Evolutionary conservation across 2,329 filamentous ascomycete genomes (phyloP).

Genomic region (Colletotrichum cuscutae): DNA sequence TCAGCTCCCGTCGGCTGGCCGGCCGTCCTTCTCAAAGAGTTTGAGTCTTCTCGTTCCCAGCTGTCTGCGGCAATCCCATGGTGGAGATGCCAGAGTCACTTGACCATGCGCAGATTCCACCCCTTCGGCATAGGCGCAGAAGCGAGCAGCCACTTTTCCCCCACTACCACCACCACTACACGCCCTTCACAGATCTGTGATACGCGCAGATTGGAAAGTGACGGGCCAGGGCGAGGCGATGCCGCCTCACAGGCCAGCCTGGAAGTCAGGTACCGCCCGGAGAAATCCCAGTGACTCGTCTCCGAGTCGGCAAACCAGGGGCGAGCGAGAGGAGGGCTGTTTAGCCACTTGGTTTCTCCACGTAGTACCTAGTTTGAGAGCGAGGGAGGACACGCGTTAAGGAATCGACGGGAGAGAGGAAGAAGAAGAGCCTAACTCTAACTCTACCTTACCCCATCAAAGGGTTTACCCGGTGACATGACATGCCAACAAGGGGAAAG

Average conservation of each 20-base stretch:
- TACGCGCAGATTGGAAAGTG: not conserved
- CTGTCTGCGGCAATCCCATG: not conserved
- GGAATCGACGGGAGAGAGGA: not conserved
- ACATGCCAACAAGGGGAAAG: conserved; percentile 16
- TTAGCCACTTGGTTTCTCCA: not conserved
- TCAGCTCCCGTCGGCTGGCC: not conserved
- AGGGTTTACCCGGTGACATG: conserved; percentile 16
- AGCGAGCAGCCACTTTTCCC: conserved; percentile 4
- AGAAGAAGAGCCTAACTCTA: not conserved
- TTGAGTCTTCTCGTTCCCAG: not conserved
- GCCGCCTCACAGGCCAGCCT: not conserved
- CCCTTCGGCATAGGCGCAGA: conserved; percentile 15
- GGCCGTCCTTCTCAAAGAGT: not conserved
- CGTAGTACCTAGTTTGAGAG: not conserved
- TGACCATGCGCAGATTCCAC: conserved; percentile 20
- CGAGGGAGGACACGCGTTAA: not conserved
- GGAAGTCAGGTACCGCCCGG: conserved; percentile 2
- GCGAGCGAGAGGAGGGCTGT: not conserved
- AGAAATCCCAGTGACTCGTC: not conserved
- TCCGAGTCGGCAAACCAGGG: not conserved
- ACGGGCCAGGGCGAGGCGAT: not conserved
- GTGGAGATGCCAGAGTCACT: conserved; percentile 21
- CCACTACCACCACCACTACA: not conserved
- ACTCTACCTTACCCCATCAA: not conserved
- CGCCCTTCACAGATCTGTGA: not conserved